Base-by-base conservation (phyloP, 768 basidiomycete genomes). In the Infundibulicybe gibba region DNA sequence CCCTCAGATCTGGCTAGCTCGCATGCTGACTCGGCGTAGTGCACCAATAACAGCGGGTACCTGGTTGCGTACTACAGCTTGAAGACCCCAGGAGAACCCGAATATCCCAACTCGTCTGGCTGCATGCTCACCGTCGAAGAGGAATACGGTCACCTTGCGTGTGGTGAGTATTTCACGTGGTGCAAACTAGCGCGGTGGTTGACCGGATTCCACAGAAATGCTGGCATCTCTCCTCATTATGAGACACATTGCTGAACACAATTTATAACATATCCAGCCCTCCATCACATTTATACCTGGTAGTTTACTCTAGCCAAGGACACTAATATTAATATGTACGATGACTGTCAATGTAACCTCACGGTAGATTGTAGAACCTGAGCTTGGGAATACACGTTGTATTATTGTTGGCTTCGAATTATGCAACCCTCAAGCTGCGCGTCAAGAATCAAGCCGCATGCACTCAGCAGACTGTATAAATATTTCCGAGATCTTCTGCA, bases 101-200 rank as follows among this genome's bases (percentile, higher is more conserved):
- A 67, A 14, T 83, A 83, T 51, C 40, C 35, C 1, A 57, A 64
- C 39, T 82, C 81, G 0, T 83, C 82, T 2, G 83, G 83, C 1
- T 80, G 79, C 49, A 76, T 77, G 65, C 63, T 87, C 40, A 81
- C 76, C 21, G 70, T 87, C 15, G 81, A 83, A 35, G 85, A 86
- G 53, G 66, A 69, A 5, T 85, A 75, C 44, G 71, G 69, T 2
- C 67, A 79, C 43, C 66, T 85, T 35, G 77, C 77, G 30, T 68
- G 69, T 46, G 85, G 85, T 81, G 54, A 52, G 74, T 63, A 42
- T 45, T n/a, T 17, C 17, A 20, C 14, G 15, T 20, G 17, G 45
- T 43, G 25, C 40, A 13, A 33, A 21, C 40, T n/a, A n/a, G 8
- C 32, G 3, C 2, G 14, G 20, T 14, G 44, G 25, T 48, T 53